Base-by-base conservation (phyloP, 2,329 filamentous ascomycete species). In the Cercospora berteroae region DNA sequence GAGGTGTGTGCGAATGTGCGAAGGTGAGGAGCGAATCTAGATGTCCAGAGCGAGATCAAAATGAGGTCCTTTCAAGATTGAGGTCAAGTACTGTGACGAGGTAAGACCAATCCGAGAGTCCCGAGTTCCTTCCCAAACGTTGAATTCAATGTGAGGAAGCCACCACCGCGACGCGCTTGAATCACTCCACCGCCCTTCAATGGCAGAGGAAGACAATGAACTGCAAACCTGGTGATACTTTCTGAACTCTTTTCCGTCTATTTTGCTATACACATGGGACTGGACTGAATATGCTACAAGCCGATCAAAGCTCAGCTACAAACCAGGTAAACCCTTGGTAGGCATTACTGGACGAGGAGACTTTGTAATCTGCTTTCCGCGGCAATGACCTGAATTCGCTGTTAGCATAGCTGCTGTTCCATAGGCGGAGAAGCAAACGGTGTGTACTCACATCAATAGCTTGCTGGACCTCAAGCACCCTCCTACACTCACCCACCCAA, bases 391-490 rank as follows among this genome's bases (percentile, higher is more conserved):
- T 94, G 74, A 52, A 60, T 65, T 59, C 39, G 31, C 31, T 29
- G 20, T 62, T 60, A 61, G 59, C 13, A 44, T 27, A 3, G 25
- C 52, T 23, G 10, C 13, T 57, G 9, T 55, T 33, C 39, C 48
- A 63, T 44, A 12, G 39, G 3, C 18, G 20, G 36, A 64, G 23
- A 13, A 55, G 44, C 36, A 48, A 65, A 31, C 12, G 60, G 33
- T 60, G 33, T 67, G 71, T 44, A 86, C 89, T 88, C 81, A 97
- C 95, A 81, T 99, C 95, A 75, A 99, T 85, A 76, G 95, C 95
- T 83, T 99, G 95, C 81, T 92, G 90, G 71, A 98, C 95, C 83
- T 99, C 95, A 76, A 99, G 84, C 71, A 96, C 92, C 82, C 93
- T 91, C 78, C 95, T 88, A 70, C 93, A 91, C 84, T 99, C 95